Evolutionary conservation across 2,329 filamentous ascomycete genomes (phyloP), one percentile per base, ranked within the genome.

Genomic region (Elsinoe arachidis): DNA sequence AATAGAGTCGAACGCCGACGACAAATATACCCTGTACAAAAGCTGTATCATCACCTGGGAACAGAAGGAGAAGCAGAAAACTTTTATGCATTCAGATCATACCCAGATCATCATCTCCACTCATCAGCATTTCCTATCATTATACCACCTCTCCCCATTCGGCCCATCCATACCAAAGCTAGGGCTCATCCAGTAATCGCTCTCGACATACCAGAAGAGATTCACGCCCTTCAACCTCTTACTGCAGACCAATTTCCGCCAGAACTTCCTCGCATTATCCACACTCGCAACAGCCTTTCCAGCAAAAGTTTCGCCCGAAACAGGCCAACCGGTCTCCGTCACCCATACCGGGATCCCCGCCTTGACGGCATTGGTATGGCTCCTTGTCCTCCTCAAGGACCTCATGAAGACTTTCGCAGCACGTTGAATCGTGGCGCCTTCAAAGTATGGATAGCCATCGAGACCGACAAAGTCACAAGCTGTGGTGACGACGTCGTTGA

Each of bases 291-390:
- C 78, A 39, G 82, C 88, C 51, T 80, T 68, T 63, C 83, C 84
- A 61, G 79, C 73, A 38, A 19, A 56, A 1, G 74, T 78, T 62
- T 80, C 74, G 57, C 90, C 90, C 65, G 78, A 83, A 55, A 90
- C 83, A 51, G 90, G 90, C 83, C 88, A 93, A 62, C 90, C 90
- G 14, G 89, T 93, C 79, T 95, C 90, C 26, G 90, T 93, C 61
- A 95, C 80, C 88, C 88, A 93, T 64, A 95, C 80, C 15, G 81
- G 76, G 78, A 90, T 92, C 67, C 80, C 81, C 35, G 78, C 75
- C 35, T 81, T 78, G 44, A 77, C 84, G 14, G 68, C 72, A 61
- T 79, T 71, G 34, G 86, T 88, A 59, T 79, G 76, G 52, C 77
- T 72, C 19, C 43, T 46, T 2, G 54, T 56, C 17, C 38, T 46